Base-by-base conservation (phyloP, 2,329 filamentous ascomycete genomes). In the Apiospora hydei region DNA sequence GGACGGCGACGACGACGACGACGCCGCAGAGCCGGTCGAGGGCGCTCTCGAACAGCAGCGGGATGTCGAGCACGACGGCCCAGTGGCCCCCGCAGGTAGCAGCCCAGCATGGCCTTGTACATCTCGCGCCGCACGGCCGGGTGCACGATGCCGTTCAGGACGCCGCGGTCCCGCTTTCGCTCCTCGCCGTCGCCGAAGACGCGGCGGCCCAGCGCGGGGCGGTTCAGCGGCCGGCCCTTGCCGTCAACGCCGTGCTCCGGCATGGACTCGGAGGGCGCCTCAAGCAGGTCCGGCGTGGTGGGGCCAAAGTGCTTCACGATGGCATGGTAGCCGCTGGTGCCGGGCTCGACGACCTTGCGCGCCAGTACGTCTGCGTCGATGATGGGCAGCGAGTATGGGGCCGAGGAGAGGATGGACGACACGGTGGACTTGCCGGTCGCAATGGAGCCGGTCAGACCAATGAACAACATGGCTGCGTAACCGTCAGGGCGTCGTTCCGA, bases 371-470 rank as follows among this genome's bases (percentile, higher is more conserved):
- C 96, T 80, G 96, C 96, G 81, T 99, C 96, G 85, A 99, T 92
- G 77, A 99, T 89, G 78, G 96, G 95, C 74, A 99, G 89, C 73
- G 90, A 92, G 86, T 98, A 93, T 0, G 96, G 96, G 6, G 93
- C 86, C 5, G 90, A 87, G 69, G 93, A 90, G 78, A 99, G 93
- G 77, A 98, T 88, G 51, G 88, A 87, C 41, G 96, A 98, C 71
- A 98, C 95, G 76, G 96, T 99, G 66, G 96, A 98, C 89, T 99
- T 99, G 82, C 96, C 96, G 7, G 96, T 99, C 73, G 96, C 96
- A 80, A 99, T 98, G 73, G 95, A 98, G 81, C 96, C 96, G 11
- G 96, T 99, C 38, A 99, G 90, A 72, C 96, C 96, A 78, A 99
- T 95, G 79, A 99, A 91, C 68, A 98, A 90, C 96, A 98, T 98